Base-by-base conservation (phyloP, 1,284 basidiomycete genomes). In the Pisolithus thermaeus region DNA sequence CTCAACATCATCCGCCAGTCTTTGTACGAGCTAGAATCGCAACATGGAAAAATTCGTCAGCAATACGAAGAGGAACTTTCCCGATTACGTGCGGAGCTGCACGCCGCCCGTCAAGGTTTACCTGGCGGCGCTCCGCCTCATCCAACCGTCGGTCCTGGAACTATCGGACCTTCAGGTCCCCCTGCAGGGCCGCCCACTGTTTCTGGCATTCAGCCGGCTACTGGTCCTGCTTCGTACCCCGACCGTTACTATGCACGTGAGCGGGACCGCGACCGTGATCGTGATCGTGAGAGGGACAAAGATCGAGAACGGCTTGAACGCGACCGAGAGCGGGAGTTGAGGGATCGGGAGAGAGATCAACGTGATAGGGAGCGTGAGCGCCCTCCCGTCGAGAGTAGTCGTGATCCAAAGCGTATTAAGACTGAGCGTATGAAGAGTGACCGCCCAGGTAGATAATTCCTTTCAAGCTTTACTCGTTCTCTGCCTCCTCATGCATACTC, bases 1-100 rank as follows among this genome's bases (percentile, higher is more conserved):
- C 70, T 89, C 52, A 83, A 81, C 55, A 75, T 83, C 65, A 86
- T 90, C 61, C 77, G 86, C 54, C 81, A 87, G 62, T 80, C 83
- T 44, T 75, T 91, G 35, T 88, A 87, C 64, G 88, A 91, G 52
- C 81, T 92, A 50, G 89, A 92, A 62, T 74, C 79, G 16, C 79
- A 83, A 54, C 87, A 92, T 58, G 75, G 75, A 53, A 84, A 85
- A 65, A 79, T 88, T 56, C 78, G 87, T 41, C 76, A 80, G 59
- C 79, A 84, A 70, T 90, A 88, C 61, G 87, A 91, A 61, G 80
- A 84, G 11, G 89, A 92, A 58, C 76, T 90, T 50, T 70, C 75
- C 11, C 76, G 84, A 32, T 74, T 92, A 12, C 78, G 84, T 25
- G 68, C 76, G 12, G 84, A 90, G 58, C 72, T 90, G 40, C 81